Evolutionary conservation across 2,329 filamentous ascomycete genomes (phyloP).

Genomic region (Aspergillus uvarum): DNA sequence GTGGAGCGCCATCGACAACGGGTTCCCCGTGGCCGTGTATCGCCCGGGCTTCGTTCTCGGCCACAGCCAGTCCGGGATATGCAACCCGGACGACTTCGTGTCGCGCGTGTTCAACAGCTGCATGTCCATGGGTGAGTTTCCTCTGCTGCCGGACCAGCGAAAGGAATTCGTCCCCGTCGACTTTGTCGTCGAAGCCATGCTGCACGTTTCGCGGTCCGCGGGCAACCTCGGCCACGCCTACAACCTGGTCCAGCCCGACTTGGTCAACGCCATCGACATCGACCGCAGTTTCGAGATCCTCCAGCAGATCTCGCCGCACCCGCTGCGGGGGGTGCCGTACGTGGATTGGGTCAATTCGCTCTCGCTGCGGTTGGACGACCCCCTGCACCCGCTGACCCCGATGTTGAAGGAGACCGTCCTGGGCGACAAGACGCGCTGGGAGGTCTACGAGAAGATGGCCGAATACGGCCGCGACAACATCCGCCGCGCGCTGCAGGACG

Average conservation of each 20-base stretch:
- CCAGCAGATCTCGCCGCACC: neutral
- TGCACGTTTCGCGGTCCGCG: conserved; percentile 21
- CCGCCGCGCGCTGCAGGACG: neutral
- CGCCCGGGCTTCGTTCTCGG: conserved; percentile 80
- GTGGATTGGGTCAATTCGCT: conserved; percentile 20
- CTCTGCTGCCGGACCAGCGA: conserved; percentile 23
- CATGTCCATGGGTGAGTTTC: conserved; percentile 60
- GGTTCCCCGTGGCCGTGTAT: conserved; percentile 69
- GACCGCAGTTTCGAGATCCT: conserved; percentile 5
- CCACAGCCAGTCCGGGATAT: conserved; percentile 60
- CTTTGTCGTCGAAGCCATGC: conserved; percentile 21
- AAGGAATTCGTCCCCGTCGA: conserved; percentile 31
- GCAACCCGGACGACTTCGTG: conserved; percentile 80
- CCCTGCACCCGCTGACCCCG: conserved; percentile 22
- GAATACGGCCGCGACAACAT: conserved; percentile 14
- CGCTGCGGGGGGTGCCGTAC: conserved; percentile 14
- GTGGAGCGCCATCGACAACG: conserved; percentile 69
- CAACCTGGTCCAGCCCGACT: conserved; percentile 23
- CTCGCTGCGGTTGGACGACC: neutral
- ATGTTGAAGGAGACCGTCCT: conserved; percentile 26
- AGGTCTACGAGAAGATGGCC: conserved; percentile 29
- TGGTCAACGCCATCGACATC: conserved; percentile 17
- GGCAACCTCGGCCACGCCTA: conserved; percentile 20
- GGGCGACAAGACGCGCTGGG: conserved; percentile 25
- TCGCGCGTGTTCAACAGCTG: conserved; percentile 78